A percentile compares a stretch with the other conserved stretches of the same genome.
Conservation (phyloP, 331 rosid species). For the Telfairia occidentalis region DNA sequence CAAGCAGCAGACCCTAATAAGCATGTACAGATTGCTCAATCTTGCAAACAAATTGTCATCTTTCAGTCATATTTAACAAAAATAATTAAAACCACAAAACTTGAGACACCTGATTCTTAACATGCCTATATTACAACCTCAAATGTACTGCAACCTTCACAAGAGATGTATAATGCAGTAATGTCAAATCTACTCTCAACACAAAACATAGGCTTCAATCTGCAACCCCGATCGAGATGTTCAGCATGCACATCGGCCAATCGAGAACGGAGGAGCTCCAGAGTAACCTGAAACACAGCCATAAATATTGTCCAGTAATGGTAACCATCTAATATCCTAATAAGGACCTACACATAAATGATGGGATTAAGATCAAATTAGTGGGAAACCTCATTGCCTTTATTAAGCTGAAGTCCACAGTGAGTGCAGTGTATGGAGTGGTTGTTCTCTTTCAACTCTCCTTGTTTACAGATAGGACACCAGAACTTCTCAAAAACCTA, state of each 20-base stretch:
- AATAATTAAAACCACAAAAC: background rate
- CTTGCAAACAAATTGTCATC: background rate
- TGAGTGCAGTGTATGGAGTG: conserved; percentile 35
- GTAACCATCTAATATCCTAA: background rate
- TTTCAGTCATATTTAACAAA: background rate
- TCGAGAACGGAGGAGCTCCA: conserved; percentile 52
- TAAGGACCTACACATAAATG: background rate
- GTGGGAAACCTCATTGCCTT: conserved; percentile 48
- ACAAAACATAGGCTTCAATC: conserved; percentile 42
- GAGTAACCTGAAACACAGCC: conserved; percentile 37
- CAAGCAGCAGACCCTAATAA: too few relatives aligned
- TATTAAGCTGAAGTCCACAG: conserved; percentile 53
- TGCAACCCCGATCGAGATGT: conserved; percentile 69
- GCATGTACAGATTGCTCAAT: too few relatives aligned
- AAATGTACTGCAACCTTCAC: conserved; percentile 26
- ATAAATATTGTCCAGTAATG: background rate
- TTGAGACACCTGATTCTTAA: background rate
- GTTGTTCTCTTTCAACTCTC: conserved; percentile 47
- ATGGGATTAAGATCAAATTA: conserved; percentile 4
- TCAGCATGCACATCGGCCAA: conserved; percentile 58
- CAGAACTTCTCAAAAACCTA: conserved; percentile 42
- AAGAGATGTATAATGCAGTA: conserved; percentile 28
- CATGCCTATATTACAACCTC: conserved; percentile 24
- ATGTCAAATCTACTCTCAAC: conserved; percentile 26
- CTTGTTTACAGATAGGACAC: conserved; percentile 86